A percentile compares a stretch with the other conserved stretches of the same genome.
Evolutionary conservation across 2,329 filamentous ascomycete genomes (phyloP).

Genomic region (Magnaporthiopsis rhizophila): DNA sequence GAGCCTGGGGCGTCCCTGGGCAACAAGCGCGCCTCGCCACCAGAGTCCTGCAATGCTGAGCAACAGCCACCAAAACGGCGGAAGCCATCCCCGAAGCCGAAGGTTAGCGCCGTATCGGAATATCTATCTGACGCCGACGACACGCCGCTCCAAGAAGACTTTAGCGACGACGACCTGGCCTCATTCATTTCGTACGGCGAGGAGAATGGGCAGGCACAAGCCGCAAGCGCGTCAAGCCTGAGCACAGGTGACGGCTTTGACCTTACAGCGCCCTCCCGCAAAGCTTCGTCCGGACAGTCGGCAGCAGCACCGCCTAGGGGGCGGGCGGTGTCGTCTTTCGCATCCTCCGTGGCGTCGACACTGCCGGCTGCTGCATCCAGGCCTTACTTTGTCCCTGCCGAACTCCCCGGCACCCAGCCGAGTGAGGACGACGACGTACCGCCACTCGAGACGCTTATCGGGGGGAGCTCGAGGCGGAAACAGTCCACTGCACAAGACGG

Average conservation of each 20-base stretch:
- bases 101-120: not conserved
- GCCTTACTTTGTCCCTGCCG: slow-evolving; percentile 5
- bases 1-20: slow-evolving; percentile 18
- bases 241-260: not conserved
- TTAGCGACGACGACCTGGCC: not conserved
- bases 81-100: not conserved
- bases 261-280: not conserved
- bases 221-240: too few species aligned
- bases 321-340: not conserved
- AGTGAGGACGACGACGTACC: slow-evolving; percentile 7
- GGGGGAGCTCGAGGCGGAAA: not conserved
- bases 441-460: not conserved
- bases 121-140: not conserved
- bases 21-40: slow-evolving; percentile 9
- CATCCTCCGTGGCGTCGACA: not conserved
- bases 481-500: not conserved
- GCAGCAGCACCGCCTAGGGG: not conserved
- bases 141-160: not conserved
- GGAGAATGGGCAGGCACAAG: not conserved
- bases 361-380: not conserved
- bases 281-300: not conserved
- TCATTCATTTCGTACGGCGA: not conserved
- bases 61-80: slow-evolving; percentile 6
- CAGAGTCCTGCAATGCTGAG: slow-evolving; percentile 6
- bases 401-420: slow-evolving; percentile 2